Conservation (phyloP, 129 eudicot genomes). For the Flaveria trinervia region DNA sequence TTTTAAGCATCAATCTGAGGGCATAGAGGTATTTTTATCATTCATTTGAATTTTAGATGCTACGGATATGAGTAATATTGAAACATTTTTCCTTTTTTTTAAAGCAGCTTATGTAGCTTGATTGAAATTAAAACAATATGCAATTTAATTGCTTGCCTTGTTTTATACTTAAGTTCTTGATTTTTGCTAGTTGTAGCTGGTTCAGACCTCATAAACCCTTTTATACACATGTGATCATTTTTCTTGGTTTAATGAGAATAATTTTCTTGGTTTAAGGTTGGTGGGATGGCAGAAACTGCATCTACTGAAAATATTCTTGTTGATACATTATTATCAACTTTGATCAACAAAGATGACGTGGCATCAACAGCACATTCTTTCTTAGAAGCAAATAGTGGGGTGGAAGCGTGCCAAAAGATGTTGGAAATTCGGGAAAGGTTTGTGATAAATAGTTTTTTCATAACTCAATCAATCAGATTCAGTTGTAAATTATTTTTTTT, state of each 20-base stretch:
- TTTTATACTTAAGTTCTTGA: background rate
- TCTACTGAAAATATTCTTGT: slow-evolving; percentile 50
- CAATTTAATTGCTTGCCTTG: background rate
- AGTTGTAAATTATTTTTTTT: background rate
- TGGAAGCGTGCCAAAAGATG: slow-evolving; percentile 61
- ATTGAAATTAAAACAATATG: background rate
- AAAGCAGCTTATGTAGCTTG: slow-evolving; percentile 1
- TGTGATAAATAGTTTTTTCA: background rate
- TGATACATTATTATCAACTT: slow-evolving; percentile 55
- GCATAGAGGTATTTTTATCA: slow-evolving; percentile 41
- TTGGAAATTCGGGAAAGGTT: slow-evolving; percentile 62
- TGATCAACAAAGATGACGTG: slow-evolving; percentile 52
- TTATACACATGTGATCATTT: background rate
- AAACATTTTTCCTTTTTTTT: background rate
- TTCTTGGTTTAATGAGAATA: background rate
- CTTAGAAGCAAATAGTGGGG: slow-evolving; percentile 56
- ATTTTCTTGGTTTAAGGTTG: slow-evolving; percentile 41
- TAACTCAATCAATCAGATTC: background rate
- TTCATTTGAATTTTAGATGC: background rate
- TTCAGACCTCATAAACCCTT: background rate
- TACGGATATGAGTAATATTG: background rate
- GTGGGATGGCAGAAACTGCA: slow-evolving; percentile 29
- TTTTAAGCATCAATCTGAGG: slow-evolving; percentile 46
- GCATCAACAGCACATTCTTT: slow-evolving; percentile 57
- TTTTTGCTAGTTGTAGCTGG: background rate